These are phyloP conservation scores for Arachnomyces sp. DNA, from an alignment of 2,329 filamentous ascomycete species.

Conservation along the genomic window DNA sequence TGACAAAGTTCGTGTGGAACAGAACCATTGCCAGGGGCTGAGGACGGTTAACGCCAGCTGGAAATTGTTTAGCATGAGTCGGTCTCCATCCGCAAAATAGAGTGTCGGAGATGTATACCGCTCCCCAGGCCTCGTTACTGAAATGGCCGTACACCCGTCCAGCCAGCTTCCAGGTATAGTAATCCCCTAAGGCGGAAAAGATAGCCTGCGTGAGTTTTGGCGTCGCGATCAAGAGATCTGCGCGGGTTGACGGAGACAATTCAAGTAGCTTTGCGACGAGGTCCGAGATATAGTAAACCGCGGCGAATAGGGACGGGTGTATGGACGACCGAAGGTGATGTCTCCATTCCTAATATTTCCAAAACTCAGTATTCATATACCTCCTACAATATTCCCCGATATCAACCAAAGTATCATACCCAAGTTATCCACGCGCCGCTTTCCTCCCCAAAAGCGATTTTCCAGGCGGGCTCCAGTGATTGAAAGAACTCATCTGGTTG, in stretches of 20 bases:
- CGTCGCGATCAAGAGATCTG: conserved; percentile 61
- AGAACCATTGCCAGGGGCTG: conserved; percentile 96
- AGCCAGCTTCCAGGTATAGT: conserved; percentile 79
- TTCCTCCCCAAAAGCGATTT: conserved; percentile 67
- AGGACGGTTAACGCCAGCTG: conserved; percentile 63
- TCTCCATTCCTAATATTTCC: conserved; percentile 70
- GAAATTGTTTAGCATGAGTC: conserved; percentile 12
- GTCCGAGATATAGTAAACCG: conserved; percentile 59
- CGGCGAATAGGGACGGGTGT: conserved; percentile 81
- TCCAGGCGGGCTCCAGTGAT: conserved; percentile 89
- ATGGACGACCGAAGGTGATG: conserved; percentile 80
- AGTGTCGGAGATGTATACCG: conserved; percentile 41
- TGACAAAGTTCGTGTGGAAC: conserved; percentile 84
- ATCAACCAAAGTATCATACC: conserved; percentile 49
- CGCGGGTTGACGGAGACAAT: conserved; percentile 49
- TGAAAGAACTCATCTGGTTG: conserved; percentile 98
- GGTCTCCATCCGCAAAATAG: background rate
- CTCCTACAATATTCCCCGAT: conserved; percentile 2
- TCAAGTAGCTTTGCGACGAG: conserved; percentile 48
- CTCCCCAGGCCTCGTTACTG: conserved; percentile 58
- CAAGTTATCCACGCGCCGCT: conserved; percentile 92
- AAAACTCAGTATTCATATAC: conserved; percentile 6
- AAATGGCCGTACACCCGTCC: conserved; percentile 61
- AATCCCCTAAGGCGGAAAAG: conserved; percentile 72
- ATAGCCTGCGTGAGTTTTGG: conserved; percentile 71